Conservation (phyloP, 805 yeast genomes). For the Yarrowia sp. region DNA sequence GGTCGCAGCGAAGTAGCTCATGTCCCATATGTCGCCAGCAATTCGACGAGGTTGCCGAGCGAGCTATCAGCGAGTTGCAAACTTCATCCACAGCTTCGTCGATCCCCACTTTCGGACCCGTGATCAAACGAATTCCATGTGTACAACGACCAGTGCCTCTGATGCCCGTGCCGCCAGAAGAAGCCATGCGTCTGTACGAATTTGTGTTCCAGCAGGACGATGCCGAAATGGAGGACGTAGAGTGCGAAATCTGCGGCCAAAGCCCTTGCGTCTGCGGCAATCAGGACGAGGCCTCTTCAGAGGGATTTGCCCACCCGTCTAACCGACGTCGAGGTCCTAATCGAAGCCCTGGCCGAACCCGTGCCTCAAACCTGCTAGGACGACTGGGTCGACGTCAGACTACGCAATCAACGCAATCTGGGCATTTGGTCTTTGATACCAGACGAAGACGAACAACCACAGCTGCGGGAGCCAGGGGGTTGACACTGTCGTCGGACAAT, state of each 20-base stretch:
- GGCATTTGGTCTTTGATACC: neutral
- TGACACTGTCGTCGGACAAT: slow-evolving; percentile 7
- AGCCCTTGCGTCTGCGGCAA: neutral
- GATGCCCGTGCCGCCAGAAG: slow-evolving; percentile 2
- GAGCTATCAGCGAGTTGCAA: neutral
- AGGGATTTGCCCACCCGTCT: neutral
- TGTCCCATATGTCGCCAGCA: slow-evolving; percentile 60
- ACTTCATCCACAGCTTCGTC: neutral
- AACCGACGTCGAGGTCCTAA: neutral
- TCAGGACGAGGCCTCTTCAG: neutral
- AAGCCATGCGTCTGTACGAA: slow-evolving; percentile 16
- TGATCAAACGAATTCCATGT: neutral
- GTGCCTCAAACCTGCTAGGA: neutral
- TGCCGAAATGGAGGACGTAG: slow-evolving; percentile 17
- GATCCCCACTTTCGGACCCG: neutral
- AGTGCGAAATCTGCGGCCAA: slow-evolving; percentile 9
- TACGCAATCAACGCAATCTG: neutral
- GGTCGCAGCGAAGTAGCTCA: slow-evolving; percentile 55
- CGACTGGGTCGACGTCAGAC: neutral
- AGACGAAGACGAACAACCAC: neutral
- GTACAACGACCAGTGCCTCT: neutral
- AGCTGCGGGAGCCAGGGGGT: neutral
- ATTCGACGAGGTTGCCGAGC: slow-evolving; percentile 33
- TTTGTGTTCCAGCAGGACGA: slow-evolving; percentile 14
- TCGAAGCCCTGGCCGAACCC: neutral